Base-by-base conservation (phyloP, 1,284 basidiomycete genomes). In the Cystobasidium sp. region DNA sequence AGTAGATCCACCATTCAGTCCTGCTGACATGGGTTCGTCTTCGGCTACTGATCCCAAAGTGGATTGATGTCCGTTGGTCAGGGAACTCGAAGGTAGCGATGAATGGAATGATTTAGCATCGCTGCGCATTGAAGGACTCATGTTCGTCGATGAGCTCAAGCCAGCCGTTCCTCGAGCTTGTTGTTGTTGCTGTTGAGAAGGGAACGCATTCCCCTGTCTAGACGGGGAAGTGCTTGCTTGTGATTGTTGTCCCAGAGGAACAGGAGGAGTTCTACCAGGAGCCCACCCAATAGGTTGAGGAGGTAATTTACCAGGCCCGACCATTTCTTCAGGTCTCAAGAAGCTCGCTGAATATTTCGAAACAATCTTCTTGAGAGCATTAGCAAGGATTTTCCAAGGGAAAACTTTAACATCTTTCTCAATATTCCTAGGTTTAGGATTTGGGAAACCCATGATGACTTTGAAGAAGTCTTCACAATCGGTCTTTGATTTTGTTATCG, bases 341-440 rank as follows among this genome's bases (percentile, higher is more conserved):
- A 55, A 73, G 3, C 62, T 55, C 22, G 70, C 70, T 7, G 70
- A 73, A 62, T 73, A 73, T 51, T 97, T 97, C 47, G 90, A 88
- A 61, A 97, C 88, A 76, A 97, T 94, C 85, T 97, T 97, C 77
- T 92, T 90, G 74, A 98, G 83, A 0, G 94, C 93, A 75, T 89
- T 87, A 6, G 87, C 87, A 12, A 98, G 86, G 63, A 89, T 85
- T 56, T 87, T 87, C 95, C 95, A 98, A n/a, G 90, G 89, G 81
- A 98, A 98, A 1, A 97, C 94, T 84, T 98, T 98, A 81, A 98
- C 87, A 80, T 97, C 94, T 86, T 98, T 97, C 82, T 97, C 95
- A 76, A 98, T 98, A 82, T 96, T 95, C 67, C 96, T 86, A 6
- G 95, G 95, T 82, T 93, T 94, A 2, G 95, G 95, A 71, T 91